phyloP scores from a whole-genome alignment of 371 early-diverging fungal species.

The Catenaria anguillulae region DNA sequence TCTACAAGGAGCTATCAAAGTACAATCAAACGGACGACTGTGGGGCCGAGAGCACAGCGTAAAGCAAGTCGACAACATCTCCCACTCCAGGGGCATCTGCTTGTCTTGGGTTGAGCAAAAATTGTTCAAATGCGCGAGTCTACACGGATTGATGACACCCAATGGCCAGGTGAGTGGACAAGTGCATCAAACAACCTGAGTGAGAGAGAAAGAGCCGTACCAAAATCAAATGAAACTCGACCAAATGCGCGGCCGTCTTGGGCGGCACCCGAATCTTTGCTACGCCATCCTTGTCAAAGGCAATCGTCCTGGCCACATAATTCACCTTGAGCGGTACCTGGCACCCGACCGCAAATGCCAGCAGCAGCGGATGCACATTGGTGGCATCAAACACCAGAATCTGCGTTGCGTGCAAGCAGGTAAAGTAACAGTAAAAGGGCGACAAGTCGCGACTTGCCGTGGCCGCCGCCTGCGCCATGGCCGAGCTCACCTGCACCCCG shows the following conservation, averaged over 20 bases:
- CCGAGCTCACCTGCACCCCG: neutral
- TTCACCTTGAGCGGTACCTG: neutral
- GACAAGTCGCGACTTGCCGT: neutral
- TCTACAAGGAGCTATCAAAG: too few relatives aligned
- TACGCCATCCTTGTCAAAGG: neutral
- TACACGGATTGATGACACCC: too few relatives aligned
- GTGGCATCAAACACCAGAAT: neutral
- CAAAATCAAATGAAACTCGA: neutral
- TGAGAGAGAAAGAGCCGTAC: too few relatives aligned
- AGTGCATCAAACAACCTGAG: too few relatives aligned
- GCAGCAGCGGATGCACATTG: neutral
- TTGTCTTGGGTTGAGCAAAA: too few relatives aligned
- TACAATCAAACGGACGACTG: too few relatives aligned
- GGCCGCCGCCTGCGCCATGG: neutral
- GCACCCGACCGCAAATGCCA: neutral
- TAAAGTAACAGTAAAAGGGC: slow-evolving; percentile 1
- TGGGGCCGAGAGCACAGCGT: too few relatives aligned
- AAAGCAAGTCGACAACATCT: too few relatives aligned
- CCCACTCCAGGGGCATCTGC: too few relatives aligned
- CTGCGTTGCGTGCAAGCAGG: neutral
- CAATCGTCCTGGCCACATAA: neutral
- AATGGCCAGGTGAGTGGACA: too few relatives aligned
- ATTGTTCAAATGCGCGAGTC: too few relatives aligned
- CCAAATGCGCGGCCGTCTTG: slow-evolving; percentile 1
- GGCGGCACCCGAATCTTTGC: neutral